A percentile compares a stretch with the other conserved stretches of the same genome.
phyloP scores from a whole-genome alignment of 768 basidiomycete species.

The Pholiota conissans region DNA sequence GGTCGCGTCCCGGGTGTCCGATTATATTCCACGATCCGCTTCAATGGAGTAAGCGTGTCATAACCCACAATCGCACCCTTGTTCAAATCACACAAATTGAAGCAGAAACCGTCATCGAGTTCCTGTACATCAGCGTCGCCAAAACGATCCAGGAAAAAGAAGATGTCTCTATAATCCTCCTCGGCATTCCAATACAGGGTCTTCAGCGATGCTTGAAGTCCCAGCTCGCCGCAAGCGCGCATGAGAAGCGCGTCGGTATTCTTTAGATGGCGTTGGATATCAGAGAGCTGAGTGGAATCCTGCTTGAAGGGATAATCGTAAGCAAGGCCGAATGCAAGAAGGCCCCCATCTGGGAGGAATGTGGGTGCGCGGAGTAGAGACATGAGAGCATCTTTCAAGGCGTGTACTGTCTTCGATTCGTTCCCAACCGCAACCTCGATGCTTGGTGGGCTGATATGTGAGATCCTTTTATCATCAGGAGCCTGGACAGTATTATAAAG shows the following conservation, averaged over 20 bases:
- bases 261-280: constrained; percentile 13
- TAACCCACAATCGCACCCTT: background rate
- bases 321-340: background rate
- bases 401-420: background rate
- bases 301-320: background rate
- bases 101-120: background rate
- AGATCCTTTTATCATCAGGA: no score
- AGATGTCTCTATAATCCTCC: background rate
- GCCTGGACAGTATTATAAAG: background rate
- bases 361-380: background rate
- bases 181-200: background rate
- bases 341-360: constrained; percentile 12
- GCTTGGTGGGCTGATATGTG: background rate
- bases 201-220: background rate
- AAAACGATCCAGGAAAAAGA: background rate
- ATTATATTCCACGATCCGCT: no score
- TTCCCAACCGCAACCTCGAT: background rate
- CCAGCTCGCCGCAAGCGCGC: background rate
- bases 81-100: background rate
- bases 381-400: background rate
- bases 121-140: background rate
- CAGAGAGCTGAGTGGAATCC: background rate
- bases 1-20: no score
- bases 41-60: background rate
- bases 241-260: constrained; percentile 12